Evolutionary conservation across 371 early-diverging fungal genomes (phyloP).

Genomic region (Entomophthora muscae): DNA sequence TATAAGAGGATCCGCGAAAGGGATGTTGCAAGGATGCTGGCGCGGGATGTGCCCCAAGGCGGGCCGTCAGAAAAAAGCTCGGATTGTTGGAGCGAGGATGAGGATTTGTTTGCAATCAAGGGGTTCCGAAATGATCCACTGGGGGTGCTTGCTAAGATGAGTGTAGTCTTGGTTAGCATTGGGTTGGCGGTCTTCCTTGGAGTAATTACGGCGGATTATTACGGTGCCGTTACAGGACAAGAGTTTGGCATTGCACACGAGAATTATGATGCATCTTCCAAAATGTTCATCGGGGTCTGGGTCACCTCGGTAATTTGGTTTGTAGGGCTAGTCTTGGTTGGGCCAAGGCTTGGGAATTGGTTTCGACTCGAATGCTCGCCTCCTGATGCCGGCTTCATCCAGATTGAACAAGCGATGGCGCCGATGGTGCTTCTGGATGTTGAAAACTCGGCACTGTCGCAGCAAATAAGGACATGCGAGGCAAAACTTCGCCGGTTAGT

Average conservation of each 20-base stretch:
- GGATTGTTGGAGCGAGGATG: neutral
- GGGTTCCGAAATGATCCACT: slow-evolving; percentile 38
- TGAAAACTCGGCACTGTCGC: slow-evolving; percentile 12
- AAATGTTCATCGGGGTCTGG: slow-evolving; percentile 47
- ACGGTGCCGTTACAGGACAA: slow-evolving; percentile 21
- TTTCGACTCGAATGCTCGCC: slow-evolving; percentile 34
- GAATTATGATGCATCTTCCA: slow-evolving; percentile 31
- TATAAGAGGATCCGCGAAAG: slow-evolving; percentile 21
- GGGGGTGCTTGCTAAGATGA: slow-evolving; percentile 28
- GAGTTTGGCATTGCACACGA: slow-evolving; percentile 24
- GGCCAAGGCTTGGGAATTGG: slow-evolving; percentile 29
- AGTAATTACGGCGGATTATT: slow-evolving; percentile 49
- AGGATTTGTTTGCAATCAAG: slow-evolving; percentile 24
- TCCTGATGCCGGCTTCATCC: slow-evolving; percentile 27
- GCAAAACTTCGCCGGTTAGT: slow-evolving; percentile 19
- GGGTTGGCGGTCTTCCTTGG: slow-evolving; percentile 43
- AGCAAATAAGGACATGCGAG: slow-evolving; percentile 11
- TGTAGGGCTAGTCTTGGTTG: slow-evolving; percentile 21
- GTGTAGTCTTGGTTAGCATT: slow-evolving; percentile 30
- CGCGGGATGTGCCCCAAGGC: neutral
- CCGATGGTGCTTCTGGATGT: slow-evolving; percentile 30
- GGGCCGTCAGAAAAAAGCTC: neutral
- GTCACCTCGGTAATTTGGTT: slow-evolving; percentile 42
- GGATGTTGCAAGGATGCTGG: neutral
- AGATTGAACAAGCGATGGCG: slow-evolving; percentile 33